These are phyloP conservation scores for Gossypium mustelinum DNA, from an alignment of 345 rosid genomes.

Conservation along the genomic window DNA sequence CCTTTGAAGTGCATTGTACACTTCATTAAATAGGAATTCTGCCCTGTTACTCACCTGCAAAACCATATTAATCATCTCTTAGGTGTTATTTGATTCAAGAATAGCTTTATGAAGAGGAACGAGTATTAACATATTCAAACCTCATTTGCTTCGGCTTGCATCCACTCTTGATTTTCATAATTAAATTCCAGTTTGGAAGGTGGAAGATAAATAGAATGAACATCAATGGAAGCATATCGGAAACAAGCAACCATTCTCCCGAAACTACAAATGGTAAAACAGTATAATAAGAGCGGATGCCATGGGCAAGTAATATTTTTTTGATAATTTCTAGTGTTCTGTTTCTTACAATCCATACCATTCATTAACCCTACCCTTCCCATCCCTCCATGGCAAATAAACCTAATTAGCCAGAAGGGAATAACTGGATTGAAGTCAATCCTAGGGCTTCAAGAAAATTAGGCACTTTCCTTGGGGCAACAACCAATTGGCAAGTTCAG, in stretches of 20 bases:
- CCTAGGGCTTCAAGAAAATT: not conserved
- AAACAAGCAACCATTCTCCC: constrained; percentile 98
- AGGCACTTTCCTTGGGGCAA: not conserved
- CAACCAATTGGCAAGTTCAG: not conserved
- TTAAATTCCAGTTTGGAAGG: constrained; percentile 74
- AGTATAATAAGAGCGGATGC: constrained; percentile 20
- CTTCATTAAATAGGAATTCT: constrained; percentile 60
- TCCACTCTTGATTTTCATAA: constrained; percentile 80
- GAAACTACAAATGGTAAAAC: constrained; percentile 46
- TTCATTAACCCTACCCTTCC: not conserved
- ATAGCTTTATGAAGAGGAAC: constrained; percentile 6
- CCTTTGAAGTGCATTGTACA: constrained; percentile 51
- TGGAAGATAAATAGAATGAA: constrained; percentile 79
- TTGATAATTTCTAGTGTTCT: not conserved
- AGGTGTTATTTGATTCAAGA: constrained; percentile 11
- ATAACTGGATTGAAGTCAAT: not conserved
- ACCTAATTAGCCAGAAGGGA: not conserved
- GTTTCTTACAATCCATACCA: not conserved
- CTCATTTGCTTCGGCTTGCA: constrained; percentile 73
- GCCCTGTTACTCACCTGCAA: constrained; percentile 56
- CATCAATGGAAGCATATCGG: constrained; percentile 84
- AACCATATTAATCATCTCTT: constrained; percentile 17
- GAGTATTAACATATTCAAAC: constrained; percentile 30
- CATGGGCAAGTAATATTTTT: not conserved
- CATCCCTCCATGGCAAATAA: not conserved